These are phyloP conservation scores for Boletus rubescentipes DNA, from an alignment of 768 basidiomycete genomes.

Conservation along the genomic window DNA sequence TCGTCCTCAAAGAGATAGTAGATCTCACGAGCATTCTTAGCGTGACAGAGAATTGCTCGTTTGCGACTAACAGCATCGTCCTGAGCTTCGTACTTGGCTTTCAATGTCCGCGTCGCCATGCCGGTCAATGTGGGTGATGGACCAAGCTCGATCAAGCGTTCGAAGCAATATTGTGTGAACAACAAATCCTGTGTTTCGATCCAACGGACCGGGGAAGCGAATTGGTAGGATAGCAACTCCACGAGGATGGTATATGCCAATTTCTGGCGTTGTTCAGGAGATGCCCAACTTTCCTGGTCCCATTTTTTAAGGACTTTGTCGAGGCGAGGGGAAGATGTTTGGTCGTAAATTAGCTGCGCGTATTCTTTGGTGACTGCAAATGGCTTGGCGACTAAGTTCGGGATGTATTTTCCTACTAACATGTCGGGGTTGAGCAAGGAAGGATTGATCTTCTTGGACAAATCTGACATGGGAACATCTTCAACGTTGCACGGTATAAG, in stretches of 20 bases:
- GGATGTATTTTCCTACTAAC: constrained; percentile 93
- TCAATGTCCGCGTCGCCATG: constrained; percentile 87
- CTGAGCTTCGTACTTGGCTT: constrained; percentile 88
- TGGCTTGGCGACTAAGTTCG: constrained; percentile 90
- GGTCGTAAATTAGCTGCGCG: constrained; percentile 93
- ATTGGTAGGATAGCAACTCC: constrained; percentile 96
- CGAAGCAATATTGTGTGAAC: constrained; percentile 83
- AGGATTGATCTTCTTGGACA: constrained; percentile 97
- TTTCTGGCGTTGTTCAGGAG: constrained; percentile 80
- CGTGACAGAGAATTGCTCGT: constrained; percentile 85
- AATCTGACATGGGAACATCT: constrained; percentile 46
- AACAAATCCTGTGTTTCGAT: constrained; percentile 98
- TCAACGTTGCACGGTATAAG: constrained; percentile 1
- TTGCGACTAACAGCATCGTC: constrained; percentile 83
- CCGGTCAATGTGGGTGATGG: constrained; percentile 96
- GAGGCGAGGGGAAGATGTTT: constrained; percentile 92
- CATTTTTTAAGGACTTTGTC: constrained; percentile 93
- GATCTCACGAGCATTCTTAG: constrained; percentile 95
- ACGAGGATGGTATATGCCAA: constrained; percentile 96
- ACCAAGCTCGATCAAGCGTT: constrained; percentile 93
- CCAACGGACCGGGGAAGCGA: constrained; percentile 98
- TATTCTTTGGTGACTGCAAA: constrained; percentile 85
- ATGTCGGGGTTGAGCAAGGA: constrained; percentile 91
- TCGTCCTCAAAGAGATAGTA: constrained; percentile 98
- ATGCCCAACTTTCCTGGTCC: constrained; percentile 89